phyloP scores from a whole-genome alignment of 2,329 filamentous ascomycete genomes.

The Fusarium lyarnte region DNA sequence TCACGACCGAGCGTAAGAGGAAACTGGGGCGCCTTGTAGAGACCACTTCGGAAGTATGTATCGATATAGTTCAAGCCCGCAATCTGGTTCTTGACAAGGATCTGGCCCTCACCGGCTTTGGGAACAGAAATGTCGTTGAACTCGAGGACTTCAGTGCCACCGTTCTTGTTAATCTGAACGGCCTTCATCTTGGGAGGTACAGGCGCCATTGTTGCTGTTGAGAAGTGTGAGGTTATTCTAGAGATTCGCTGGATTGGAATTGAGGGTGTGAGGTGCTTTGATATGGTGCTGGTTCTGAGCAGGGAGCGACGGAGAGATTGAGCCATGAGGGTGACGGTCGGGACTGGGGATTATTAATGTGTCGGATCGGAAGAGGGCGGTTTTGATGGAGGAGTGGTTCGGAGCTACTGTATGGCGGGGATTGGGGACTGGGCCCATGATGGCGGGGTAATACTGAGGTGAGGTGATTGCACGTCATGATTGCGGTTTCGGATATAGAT shows the following conservation, averaged over 20 bases:
- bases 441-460: conserved; percentile 38
- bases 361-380: conserved; percentile 3
- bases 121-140: conserved; percentile 77
- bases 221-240: conserved; percentile 9
- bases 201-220: conserved; percentile 70
- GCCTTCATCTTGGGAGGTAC: conserved; percentile 78
- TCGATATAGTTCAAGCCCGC: conserved; percentile 91
- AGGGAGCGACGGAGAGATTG: conserved; percentile 32
- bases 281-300: conserved; percentile 18
- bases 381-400: neutral
- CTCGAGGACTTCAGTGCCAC: conserved; percentile 76
- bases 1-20: conserved; percentile 85
- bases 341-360: neutral
- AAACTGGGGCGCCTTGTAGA: conserved; percentile 74
- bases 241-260: conserved; percentile 15
- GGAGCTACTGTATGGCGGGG: neutral
- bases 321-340: conserved; percentile 29
- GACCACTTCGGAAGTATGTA: conserved; percentile 86
- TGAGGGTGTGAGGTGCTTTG: neutral
- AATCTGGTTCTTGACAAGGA: conserved; percentile 83
- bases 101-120: conserved; percentile 70
- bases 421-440: conserved; percentile 26
- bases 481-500: neutral
- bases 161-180: conserved; percentile 69
- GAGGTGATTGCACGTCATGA: conserved; percentile 14